Base-by-base conservation (phyloP, 768 basidiomycete species). In the Russula vinacea region DNA sequence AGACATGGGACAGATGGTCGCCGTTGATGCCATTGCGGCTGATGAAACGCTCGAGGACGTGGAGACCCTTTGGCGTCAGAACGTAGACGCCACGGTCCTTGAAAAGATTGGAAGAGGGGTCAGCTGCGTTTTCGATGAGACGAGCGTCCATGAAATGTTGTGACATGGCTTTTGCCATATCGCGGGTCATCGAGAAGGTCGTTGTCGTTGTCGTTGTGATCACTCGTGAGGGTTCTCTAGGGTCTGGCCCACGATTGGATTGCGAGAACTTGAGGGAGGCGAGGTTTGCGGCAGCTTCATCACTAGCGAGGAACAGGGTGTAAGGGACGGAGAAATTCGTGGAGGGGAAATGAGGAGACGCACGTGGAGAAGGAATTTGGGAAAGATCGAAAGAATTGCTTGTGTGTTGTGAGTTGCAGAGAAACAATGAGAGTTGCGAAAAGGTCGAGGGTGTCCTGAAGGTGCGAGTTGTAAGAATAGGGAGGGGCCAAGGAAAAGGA, bases 121-220 rank as follows among this genome's bases (percentile, higher is more conserved):
- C 97, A 19, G 92, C 85, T 17, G 94, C 96, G 74, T 98, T 98
- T 77, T 98, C 95, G 68, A 98, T 94, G 67, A 98, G 82, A 68
- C 94, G 92, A 62, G 97, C 94, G 70, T 98, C 97, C 93, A 99
- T 97, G 74, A 98, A 98, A 74, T 98, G 94, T 77, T 99, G 97
- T 78, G 93, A 92, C 89, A 99, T 98, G 39, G 93, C 94, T 79
- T 98, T 98, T 67, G 97, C 97, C 92, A 99, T 98, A 51, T 99
- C 97, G 70, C 97, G 89, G 69, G 94, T 93, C 97, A 99, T 98
- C 66, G 94, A 94, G 79, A 99, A 99, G 39, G 97, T 99, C 49
- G 97, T 99, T 6, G 97, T 98, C 7, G 97, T 99, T 0, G 97
- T 99, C 0, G 97, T 99, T 72, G 97, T 99, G 74, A 99, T 90